These are phyloP conservation scores for Verticillium tricorpus DNA, from an alignment of 2,329 filamentous ascomycete species.

Conservation along the genomic window DNA sequence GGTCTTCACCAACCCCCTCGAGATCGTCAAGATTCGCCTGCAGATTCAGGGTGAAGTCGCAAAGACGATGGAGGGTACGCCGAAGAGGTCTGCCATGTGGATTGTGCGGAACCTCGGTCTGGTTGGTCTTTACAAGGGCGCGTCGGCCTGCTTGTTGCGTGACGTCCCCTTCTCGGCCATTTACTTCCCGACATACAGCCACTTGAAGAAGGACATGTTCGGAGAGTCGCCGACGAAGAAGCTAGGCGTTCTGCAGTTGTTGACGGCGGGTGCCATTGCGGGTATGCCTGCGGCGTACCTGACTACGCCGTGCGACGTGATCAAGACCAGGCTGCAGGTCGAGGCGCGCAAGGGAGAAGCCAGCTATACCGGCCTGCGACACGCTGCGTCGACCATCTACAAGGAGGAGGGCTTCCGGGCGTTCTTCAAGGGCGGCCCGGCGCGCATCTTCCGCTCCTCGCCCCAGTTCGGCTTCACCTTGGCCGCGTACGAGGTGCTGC, in stretches of 20 bases:
- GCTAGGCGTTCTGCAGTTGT: slow-evolving; percentile 82
- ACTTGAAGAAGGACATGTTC: slow-evolving; percentile 90
- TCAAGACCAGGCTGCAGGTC: slow-evolving; percentile 97
- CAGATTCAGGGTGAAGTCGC: slow-evolving; percentile 96
- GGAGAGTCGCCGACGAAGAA: slow-evolving; percentile 85
- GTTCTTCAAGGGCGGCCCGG: slow-evolving; percentile 98
- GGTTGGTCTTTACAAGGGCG: slow-evolving; percentile 93
- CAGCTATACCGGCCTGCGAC: slow-evolving; percentile 78
- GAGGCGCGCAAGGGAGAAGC: slow-evolving; percentile 95
- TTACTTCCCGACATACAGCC: slow-evolving; percentile 96
- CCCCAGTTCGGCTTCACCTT: slow-evolving; percentile 98
- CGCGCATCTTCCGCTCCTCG: slow-evolving; percentile 89
- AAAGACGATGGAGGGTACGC: slow-evolving; percentile 76
- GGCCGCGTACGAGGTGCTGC: slow-evolving; percentile 88
- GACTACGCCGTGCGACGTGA: slow-evolving; percentile 96
- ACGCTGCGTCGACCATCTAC: slow-evolving; percentile 78
- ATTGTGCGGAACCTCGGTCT: slow-evolving; percentile 94
- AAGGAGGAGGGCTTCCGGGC: slow-evolving; percentile 91
- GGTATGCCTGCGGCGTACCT: slow-evolving; percentile 91
- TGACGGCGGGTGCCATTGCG: slow-evolving; percentile 90
- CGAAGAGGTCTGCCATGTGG: slow-evolving; percentile 93
- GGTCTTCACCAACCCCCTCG: slow-evolving; percentile 96
- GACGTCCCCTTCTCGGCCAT: slow-evolving; percentile 98
- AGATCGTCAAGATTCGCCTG: slow-evolving; percentile 98
- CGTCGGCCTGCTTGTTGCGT: slow-evolving; percentile 86